Conservation (phyloP, 768 basidiomycete genomes). For the Tricholoma bakamatsutake region DNA sequence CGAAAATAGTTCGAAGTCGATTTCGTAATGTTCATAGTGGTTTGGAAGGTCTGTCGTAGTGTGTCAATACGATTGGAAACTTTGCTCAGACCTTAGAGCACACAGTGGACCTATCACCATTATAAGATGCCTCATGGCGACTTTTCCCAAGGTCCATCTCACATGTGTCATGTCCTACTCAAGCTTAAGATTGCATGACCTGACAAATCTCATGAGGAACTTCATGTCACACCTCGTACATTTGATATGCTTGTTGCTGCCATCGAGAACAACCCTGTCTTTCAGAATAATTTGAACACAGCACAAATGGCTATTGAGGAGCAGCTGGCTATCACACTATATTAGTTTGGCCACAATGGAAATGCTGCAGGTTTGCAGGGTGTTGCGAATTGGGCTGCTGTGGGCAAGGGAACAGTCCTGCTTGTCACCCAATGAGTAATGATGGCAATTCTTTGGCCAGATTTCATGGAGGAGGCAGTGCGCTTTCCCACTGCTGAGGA, state of each 20-base stretch:
- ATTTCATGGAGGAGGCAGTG: neutral
- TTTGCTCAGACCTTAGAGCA: too few relatives aligned
- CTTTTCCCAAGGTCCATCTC: too few relatives aligned
- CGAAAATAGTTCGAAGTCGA: too few relatives aligned
- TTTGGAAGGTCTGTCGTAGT: too few relatives aligned
- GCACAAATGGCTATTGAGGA: too few relatives aligned
- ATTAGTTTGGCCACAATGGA: constrained; percentile 13
- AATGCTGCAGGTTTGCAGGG: constrained; percentile 11
- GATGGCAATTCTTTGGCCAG: neutral
- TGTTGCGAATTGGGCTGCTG: constrained; percentile 18
- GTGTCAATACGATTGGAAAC: too few relatives aligned
- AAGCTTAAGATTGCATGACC: neutral
- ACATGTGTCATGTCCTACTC: neutral
- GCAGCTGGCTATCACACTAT: neutral
- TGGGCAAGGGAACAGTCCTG: constrained; percentile 11
- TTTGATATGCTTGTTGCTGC: too few relatives aligned
- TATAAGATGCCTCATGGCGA: too few relatives aligned
- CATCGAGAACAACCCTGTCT: too few relatives aligned
- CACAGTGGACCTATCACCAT: too few relatives aligned
- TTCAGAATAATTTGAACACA: too few relatives aligned
- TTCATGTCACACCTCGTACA: constrained; percentile 9
- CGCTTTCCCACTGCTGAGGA: neutral
- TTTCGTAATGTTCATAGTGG: too few relatives aligned
- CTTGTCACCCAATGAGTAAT: constrained; percentile 9
- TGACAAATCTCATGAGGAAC: constrained; percentile 8